Base-by-base conservation (phyloP, 2,329 filamentous ascomycete species). In the Trichothecium roseum region DNA sequence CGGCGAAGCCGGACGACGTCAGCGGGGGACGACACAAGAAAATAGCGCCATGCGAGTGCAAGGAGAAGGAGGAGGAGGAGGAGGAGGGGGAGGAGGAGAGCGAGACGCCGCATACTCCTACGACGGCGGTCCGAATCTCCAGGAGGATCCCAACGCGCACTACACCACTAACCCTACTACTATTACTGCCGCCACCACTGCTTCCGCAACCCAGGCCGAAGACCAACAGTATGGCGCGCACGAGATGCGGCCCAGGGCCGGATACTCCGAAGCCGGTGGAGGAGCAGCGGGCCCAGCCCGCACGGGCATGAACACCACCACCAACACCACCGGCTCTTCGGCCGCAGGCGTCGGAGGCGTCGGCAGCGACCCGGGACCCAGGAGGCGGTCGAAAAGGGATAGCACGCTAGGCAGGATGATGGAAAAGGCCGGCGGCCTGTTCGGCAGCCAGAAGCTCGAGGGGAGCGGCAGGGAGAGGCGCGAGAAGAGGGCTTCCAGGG, bases 341-440 rank as follows among this genome's bases (percentile, higher is more conserved):
- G 17, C 9, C 14, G 17, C 3, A 8, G 29, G 31, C 15, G 26
- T 18, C 1, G 40, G 41, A 34, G 42, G 38, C 30, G 40, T 38
- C 7, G 38, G 20, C 20, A n/a, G 26, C 24, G 17, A 26, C 24
- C 15, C 36, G 9, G 32, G 33, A 17, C 36, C 35, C 29, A 18
- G 38, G 38, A 36, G 34, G 43, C 38, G 44, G 43, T 27, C 42
- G 6, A 44, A 45, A 31, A 46, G 47, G 12, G 65, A 70, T 48
- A 71, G 67, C 34, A 64, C 63, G 13, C 36, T 72, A 16, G 73
- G 73, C 32, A 76, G 72, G 55, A 38, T 78, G 17, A 57, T 78
- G 52, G 70, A 79, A 56, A 77, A 74, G 61, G 67, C 64, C 5
- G 71, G 72, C 8, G 51, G 55, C 10, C 45, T 68, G 34, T 45